Evolutionary conservation across 2,329 filamentous ascomycete species (phyloP).

Genomic region (Talaromyces sp.): DNA sequence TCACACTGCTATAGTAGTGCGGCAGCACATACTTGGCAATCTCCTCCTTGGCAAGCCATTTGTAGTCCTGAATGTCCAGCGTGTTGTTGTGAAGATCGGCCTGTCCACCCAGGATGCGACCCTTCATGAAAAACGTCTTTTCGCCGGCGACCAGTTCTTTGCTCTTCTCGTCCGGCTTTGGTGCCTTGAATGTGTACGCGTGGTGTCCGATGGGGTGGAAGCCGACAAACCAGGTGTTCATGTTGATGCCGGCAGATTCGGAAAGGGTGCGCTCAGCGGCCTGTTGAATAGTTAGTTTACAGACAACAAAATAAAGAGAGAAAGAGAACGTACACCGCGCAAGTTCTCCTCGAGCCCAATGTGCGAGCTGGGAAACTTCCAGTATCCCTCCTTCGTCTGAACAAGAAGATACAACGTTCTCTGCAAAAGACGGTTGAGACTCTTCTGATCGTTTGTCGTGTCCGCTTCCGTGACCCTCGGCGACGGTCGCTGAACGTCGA

Average conservation of each 20-base stretch:
- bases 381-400: slow-evolving; percentile 60
- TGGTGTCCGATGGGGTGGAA: slow-evolving; percentile 82
- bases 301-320: neutral
- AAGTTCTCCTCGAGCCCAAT: slow-evolving; percentile 68
- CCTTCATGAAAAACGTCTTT: slow-evolving; percentile 96
- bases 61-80: slow-evolving; percentile 72
- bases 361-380: slow-evolving; percentile 74
- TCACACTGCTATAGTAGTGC: slow-evolving; percentile 68
- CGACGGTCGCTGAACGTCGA: slow-evolving; percentile 64
- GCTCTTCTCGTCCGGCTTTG: slow-evolving; percentile 35
- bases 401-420: slow-evolving; percentile 85
- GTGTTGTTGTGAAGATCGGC: slow-evolving; percentile 68
- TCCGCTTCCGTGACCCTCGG: slow-evolving; percentile 74
- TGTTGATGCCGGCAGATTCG: slow-evolving; percentile 77
- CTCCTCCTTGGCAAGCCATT: slow-evolving; percentile 90
- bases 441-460: slow-evolving; percentile 62
- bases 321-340: slow-evolving; percentile 63
- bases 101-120: slow-evolving; percentile 94
- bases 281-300: slow-evolving; percentile 42
- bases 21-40: slow-evolving; percentile 59
- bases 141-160: slow-evolving; percentile 51
- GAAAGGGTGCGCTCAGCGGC: slow-evolving; percentile 73
- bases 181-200: slow-evolving; percentile 51
- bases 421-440: slow-evolving; percentile 73
- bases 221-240: slow-evolving; percentile 98